A percentile compares a stretch with the other conserved stretches of the same genome.
These are phyloP conservation scores for Whalleya microplaca DNA, from an alignment of 2,329 filamentous ascomycete genomes.

Conservation along the genomic window DNA sequence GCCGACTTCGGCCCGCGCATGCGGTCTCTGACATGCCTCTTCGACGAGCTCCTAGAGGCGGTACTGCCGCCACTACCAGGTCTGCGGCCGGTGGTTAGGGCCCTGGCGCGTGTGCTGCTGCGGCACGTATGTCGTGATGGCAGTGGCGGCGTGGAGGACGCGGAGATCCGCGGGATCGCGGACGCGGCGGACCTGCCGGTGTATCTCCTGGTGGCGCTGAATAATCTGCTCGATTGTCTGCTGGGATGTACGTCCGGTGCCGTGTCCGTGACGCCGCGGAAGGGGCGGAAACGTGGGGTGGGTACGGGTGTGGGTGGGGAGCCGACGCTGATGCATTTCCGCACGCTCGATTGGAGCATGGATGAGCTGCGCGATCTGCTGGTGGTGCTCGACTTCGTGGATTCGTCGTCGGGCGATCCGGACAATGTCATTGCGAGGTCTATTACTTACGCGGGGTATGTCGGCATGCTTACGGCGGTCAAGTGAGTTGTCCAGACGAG, in stretches of 20 bases:
- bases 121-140: no score
- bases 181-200: constrained; percentile 54
- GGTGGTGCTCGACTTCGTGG: constrained; percentile 56
- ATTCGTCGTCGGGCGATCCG: constrained; percentile 33
- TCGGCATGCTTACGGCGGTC: constrained; percentile 55
- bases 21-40: constrained; percentile 48
- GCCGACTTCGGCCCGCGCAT: constrained; percentile 48
- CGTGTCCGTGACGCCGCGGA: constrained; percentile 33
- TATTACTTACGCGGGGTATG: constrained; percentile 55
- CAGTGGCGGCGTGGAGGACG: constrained; percentile 58
- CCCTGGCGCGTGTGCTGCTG: constrained; percentile 50
- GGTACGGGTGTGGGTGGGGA: constrained; percentile 23
- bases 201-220: constrained; percentile 64
- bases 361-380: constrained; percentile 51
- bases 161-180: constrained; percentile 63
- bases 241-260: constrained; percentile 66
- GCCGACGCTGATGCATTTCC: constrained; percentile 54
- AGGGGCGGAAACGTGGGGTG: constrained; percentile 45
- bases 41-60: constrained; percentile 53
- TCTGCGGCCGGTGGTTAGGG: constrained; percentile 34
- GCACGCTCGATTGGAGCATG: constrained; percentile 61
- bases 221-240: constrained; percentile 64
- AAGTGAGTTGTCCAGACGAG: constrained; percentile 36
- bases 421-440: constrained; percentile 47
- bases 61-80: constrained; percentile 24